Percentiles rank a stretch among this genome's conserved stretches.
These are phyloP conservation scores for Tilletia indica DNA, from an alignment of 1,284 basidiomycete species.

Conservation along the genomic window DNA sequence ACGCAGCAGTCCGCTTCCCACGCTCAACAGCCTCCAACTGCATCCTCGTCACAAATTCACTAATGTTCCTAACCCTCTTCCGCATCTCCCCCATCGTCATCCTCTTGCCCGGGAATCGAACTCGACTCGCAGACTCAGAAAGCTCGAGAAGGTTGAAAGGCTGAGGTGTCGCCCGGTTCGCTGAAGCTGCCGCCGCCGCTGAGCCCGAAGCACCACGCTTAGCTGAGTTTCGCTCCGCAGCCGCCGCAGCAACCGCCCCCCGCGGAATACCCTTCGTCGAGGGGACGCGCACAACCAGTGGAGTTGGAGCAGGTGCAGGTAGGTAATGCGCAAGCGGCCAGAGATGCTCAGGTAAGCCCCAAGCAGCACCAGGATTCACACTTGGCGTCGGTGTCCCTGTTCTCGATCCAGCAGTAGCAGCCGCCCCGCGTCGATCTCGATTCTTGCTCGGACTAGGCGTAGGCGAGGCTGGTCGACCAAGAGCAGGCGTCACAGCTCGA, in stretches of 20 bases:
- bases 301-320: conserved; percentile 67
- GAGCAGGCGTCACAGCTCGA: conserved; percentile 20
- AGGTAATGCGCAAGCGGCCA: conserved; percentile 80
- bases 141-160: conserved; percentile 41
- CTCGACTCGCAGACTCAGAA: conserved; percentile 80
- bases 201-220: conserved; percentile 15
- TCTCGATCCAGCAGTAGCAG: conserved; percentile 8
- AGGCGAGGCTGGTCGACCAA: conserved; percentile 27
- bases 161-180: conserved; percentile 26
- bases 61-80: conserved; percentile 83
- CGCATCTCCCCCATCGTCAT: conserved; percentile 95
- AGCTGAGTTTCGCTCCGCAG: background rate
- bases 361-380: conserved; percentile 69
- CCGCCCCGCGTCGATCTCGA: conserved; percentile 25
- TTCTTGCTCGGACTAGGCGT: conserved; percentile 45
- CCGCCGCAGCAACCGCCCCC: conserved; percentile 6
- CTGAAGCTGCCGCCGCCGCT: background rate
- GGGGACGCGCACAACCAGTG: conserved; percentile 12
- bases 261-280: conserved; percentile 18
- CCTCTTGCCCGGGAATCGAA: conserved; percentile 89
- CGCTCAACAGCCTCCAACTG: conserved; percentile 57
- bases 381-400: conserved; percentile 71
- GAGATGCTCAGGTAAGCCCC: conserved; percentile 91
- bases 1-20: conserved; percentile 47
- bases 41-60: conserved; percentile 72